Percentiles rank a stretch among this genome's conserved stretches.
Evolutionary conservation across 1,139 yeast genomes (phyloP).

Genomic region (Candida frijolesensis): DNA sequence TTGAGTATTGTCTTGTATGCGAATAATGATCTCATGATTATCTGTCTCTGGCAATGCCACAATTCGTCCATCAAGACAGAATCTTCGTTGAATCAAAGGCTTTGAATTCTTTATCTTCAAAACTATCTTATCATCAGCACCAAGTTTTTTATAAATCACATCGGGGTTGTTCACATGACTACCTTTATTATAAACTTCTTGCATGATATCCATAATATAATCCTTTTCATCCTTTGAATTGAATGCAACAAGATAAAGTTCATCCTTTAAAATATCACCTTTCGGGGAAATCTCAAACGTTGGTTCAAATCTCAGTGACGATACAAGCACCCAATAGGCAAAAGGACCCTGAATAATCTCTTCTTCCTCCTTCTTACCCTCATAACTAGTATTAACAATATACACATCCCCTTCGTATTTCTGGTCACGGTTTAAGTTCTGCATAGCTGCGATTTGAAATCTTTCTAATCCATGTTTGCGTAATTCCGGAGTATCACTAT

Average conservation of each 20-base stretch:
- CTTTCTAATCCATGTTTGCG: constrained; percentile 65
- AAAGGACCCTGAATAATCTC: constrained; percentile 40
- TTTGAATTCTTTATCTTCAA: constrained; percentile 26
- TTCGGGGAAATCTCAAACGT: constrained; percentile 73
- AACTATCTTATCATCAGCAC: constrained; percentile 23
- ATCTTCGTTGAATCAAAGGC: constrained; percentile 30
- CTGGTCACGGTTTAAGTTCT: constrained; percentile 52
- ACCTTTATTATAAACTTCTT: constrained; percentile 59
- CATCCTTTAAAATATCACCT: constrained; percentile 53
- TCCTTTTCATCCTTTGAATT: constrained; percentile 33
- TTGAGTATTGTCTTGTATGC: constrained; percentile 22
- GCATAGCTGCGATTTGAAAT: constrained; percentile 67
- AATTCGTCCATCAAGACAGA: constrained; percentile 59
- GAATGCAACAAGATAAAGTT: constrained; percentile 59
- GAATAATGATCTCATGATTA: constrained; percentile 20
- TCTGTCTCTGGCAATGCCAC: constrained; percentile 31
- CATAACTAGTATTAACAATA: constrained; percentile 18
- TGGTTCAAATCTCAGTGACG: constrained; percentile 66
- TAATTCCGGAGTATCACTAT: constrained; percentile 69
- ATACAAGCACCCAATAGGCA: constrained; percentile 68
- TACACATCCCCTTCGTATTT: constrained; percentile 47
- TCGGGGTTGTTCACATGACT: constrained; percentile 48
- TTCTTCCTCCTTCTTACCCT: too few species aligned
- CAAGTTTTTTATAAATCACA: constrained; percentile 45
- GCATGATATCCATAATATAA: constrained; percentile 58